Conservation (phyloP, 371 early-diverging fungal genomes). For the Coemansia sp. region DNA sequence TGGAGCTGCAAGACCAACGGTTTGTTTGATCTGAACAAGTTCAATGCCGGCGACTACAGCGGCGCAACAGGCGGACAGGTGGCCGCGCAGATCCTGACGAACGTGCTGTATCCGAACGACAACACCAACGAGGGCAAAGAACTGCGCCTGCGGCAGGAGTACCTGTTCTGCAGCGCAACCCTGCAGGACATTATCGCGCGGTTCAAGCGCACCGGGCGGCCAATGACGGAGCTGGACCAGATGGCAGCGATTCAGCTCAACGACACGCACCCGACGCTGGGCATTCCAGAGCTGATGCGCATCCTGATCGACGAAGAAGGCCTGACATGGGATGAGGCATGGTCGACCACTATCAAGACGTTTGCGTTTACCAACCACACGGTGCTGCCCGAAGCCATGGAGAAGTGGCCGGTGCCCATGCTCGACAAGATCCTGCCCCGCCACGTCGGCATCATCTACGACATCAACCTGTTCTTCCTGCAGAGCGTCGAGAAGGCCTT, state of each 20-base stretch:
- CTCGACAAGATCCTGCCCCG: constrained; percentile 83
- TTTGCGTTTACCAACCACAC: constrained; percentile 97
- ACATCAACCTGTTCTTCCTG: constrained; percentile 92
- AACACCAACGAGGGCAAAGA: constrained; percentile 91
- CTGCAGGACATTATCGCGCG: constrained; percentile 83
- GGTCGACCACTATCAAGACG: constrained; percentile 82
- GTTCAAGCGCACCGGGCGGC: constrained; percentile 78
- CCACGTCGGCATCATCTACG: constrained; percentile 92
- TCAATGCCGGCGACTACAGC: constrained; percentile 91
- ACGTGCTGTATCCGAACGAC: constrained; percentile 93
- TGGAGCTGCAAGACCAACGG: constrained; percentile 80
- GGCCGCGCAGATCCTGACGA: constrained; percentile 85
- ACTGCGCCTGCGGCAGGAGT: constrained; percentile 92
- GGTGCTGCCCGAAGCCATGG: constrained; percentile 92
- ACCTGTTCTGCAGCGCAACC: constrained; percentile 88
- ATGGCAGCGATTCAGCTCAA: constrained; percentile 93
- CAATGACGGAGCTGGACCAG: constrained; percentile 83
- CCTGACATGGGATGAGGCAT: constrained; percentile 87
- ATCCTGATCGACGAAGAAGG: constrained; percentile 84
- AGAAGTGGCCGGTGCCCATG: constrained; percentile 91
- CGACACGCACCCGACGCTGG: constrained; percentile 78
- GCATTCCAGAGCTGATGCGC: constrained; percentile 85
- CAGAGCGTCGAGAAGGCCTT: constrained; percentile 80
- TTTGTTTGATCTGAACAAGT: constrained; percentile 75
- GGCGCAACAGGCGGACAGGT: constrained; percentile 85